Percentiles rank a stretch among this genome's conserved stretches.
Conservation (phyloP, 2,329 filamentous ascomycete genomes). For the Penicillium sp. region DNA sequence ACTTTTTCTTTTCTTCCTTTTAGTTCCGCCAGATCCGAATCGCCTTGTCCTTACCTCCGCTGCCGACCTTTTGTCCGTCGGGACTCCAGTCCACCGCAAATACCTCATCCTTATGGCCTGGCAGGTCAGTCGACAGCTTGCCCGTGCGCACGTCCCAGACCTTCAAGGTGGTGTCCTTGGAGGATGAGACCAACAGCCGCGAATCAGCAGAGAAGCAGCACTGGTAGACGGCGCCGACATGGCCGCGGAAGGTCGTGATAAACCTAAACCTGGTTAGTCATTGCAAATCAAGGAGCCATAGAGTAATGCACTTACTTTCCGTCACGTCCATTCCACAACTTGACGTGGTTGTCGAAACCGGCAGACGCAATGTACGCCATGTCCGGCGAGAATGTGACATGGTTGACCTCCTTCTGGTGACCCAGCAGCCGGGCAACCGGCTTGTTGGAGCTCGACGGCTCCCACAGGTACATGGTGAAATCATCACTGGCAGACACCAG, state of each 20-base stretch:
- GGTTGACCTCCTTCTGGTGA: slow-evolving; percentile 94
- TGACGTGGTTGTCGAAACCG: slow-evolving; percentile 91
- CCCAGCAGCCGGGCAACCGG: slow-evolving; percentile 84
- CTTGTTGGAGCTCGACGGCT: slow-evolving; percentile 70
- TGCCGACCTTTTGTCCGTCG: slow-evolving; percentile 81
- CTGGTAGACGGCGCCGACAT: slow-evolving; percentile 88
- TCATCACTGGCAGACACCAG: slow-evolving; percentile 90
- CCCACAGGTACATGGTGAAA: slow-evolving; percentile 95
- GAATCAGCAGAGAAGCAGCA: slow-evolving; percentile 90
- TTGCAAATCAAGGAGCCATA: not conserved
- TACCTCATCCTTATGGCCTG: slow-evolving; percentile 87
- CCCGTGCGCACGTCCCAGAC: slow-evolving; percentile 87
- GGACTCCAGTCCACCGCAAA: slow-evolving; percentile 94
- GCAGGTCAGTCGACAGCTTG: slow-evolving; percentile 76
- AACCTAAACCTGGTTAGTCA: slow-evolving; percentile 52
- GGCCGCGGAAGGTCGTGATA: slow-evolving; percentile 78
- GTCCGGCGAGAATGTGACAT: slow-evolving; percentile 90
- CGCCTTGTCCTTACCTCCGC: slow-evolving; percentile 85
- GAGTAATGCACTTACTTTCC: slow-evolving; percentile 45
- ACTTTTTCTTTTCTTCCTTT: slow-evolving; percentile 7
- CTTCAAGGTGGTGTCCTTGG: slow-evolving; percentile 89
- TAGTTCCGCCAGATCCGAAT: slow-evolving; percentile 62
- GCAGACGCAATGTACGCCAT: slow-evolving; percentile 80
- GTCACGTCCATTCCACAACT: slow-evolving; percentile 77
- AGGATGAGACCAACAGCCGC: slow-evolving; percentile 76